Evolutionary conservation across 495 filamentous ascomycete species (phyloP), one percentile per base, ranked within the genome.

Genomic region (Penicillium ucsense): DNA sequence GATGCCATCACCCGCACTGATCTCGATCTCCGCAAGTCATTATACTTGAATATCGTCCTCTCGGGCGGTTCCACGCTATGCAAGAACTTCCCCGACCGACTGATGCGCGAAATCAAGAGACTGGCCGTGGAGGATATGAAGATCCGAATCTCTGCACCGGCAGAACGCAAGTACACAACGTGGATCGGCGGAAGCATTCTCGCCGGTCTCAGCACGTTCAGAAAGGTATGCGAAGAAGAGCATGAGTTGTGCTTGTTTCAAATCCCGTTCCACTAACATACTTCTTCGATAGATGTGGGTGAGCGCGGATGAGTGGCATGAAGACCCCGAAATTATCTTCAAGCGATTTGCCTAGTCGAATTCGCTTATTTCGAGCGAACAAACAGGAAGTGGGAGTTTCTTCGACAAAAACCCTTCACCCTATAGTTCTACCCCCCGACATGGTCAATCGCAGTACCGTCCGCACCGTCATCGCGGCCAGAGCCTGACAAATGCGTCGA

Each of bases 151-250:
- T 95, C 94, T 65, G 92, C 92, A 28, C 92, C 92, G 46, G 89
- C 94, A 3, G 92, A 99, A 72, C 79, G 92, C 47, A 95, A 96
- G 66, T 99, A 97, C 69, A 95, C 86, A 48, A 96, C 88, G 29
- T 99, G 92, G 92, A 97, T 96, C 60, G 92, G 92, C 55, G 92
- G 92, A 30, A 95, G 92, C 60, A 99, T 99, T 72, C 72, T 99
- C 47, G 92, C 94, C 33, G 94, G 94, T 0, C 65, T 99, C 63
- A 97, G 91, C 71, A 97, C 92, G 30, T 99, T 99, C 69, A 83
- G 89, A 73, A 98, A 97, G 86, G 90, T 94, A 61, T 55, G 85
- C 8, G 48, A 51, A 73, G 36, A 8, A 11, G 4, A 32, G 30
- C 35, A 37, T 29, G 31, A 6, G 29, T 34, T 11, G 7, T 20